phyloP scores from a whole-genome alignment of 768 basidiomycete genomes.

The Lactarius quietus region DNA sequence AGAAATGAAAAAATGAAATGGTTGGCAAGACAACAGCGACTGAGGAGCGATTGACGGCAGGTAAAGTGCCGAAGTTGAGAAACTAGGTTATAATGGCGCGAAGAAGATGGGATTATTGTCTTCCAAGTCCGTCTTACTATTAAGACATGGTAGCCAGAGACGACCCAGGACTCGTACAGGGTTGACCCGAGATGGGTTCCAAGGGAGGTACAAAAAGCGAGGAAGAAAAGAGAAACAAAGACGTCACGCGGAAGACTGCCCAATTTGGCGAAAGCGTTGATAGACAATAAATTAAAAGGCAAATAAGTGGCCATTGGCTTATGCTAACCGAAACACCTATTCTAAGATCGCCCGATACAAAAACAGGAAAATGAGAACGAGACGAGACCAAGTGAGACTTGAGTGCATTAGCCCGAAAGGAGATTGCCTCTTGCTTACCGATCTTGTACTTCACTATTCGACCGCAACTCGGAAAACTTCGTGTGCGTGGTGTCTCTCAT shows the following conservation, averaged over 20 bases:
- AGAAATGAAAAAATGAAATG: background rate
- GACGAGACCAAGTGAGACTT: background rate
- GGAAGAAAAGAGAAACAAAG: too few species aligned
- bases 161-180: background rate
- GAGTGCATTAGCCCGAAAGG: background rate
- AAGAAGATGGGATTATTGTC: background rate
- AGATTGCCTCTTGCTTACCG: background rate
- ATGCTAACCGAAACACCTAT: background rate
- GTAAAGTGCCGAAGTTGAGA: background rate
- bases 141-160: too few species aligned
- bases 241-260: background rate
- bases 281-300: background rate
- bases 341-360: background rate
- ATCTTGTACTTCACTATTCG: background rate
- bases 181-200: too few species aligned
- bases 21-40: too few species aligned
- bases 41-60: background rate
- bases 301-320: background rate
- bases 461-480: background rate
- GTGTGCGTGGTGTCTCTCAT: background rate
- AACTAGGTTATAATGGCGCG: background rate
- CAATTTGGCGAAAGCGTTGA: background rate
- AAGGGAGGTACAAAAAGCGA: too few species aligned
- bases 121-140: background rate
- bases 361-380: background rate